Evolutionary conservation across 768 basidiomycete species (phyloP), one percentile per base, ranked within the genome.

Genomic region (Rhodotorula diobovata): DNA sequence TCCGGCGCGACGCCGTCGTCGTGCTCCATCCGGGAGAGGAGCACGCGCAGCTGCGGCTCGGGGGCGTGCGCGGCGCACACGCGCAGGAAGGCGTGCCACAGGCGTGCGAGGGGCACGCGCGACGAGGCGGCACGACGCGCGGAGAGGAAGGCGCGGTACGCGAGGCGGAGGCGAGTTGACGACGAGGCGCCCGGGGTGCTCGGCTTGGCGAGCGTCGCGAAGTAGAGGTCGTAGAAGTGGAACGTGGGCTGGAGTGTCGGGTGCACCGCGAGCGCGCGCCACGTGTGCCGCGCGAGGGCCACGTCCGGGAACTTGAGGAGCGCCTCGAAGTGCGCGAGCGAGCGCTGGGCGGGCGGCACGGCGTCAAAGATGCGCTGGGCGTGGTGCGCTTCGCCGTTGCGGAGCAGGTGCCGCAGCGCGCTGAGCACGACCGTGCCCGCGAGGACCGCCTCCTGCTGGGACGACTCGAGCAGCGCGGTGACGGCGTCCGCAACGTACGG

Each of bases 61-160:
- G 55, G 34, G 11, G 46, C 64, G 35, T 59, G 45, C 7, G 61
- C 61, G 1, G 45, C 61, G 61, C 54, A 30, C 50, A 71, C 41
- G 32, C 34, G 61, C 32, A 71, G 50, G 37, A 53, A n/a, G 41
- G 62, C 48, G 56, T 66, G 43, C 56, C 61, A 67, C 23, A 66
- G 59, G 59, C 54, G 14, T 2, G 12, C 41, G 41, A 43, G 41
- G 41, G 41, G 41, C 41, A 43, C 41, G 41, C 14, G 3, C 8
- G 41, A 43, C 41, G 41, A 43, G n/a, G n/a, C n/a, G n/a, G 45
- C 48, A 25, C 23, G 48, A 21, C 54, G 63, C 28, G 68, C 60
- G 61, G 28, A 55, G 61, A 61, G 28, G 64, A 57, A 63, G 46
- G 30, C 30, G 61, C 55, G 34, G 53, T 51, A 48, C 41, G 66